Conservation (phyloP, 257 asterid species). For the Penstemon barbatus region DNA sequence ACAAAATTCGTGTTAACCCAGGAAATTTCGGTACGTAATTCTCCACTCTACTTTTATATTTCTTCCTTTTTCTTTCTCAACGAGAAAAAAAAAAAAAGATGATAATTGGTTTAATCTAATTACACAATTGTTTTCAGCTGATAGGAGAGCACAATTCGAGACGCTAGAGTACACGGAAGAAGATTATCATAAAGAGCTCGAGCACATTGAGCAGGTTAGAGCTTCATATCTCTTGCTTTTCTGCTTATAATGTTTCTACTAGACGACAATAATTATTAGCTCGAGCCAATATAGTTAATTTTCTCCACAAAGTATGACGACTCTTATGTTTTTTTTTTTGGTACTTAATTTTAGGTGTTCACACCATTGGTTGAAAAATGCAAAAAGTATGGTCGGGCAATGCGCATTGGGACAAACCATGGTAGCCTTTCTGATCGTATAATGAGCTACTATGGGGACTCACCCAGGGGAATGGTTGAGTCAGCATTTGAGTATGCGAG, state of each 20-base stretch:
- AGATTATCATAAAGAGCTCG: slow-evolving; percentile 94
- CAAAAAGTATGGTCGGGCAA: slow-evolving; percentile 88
- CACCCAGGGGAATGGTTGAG: slow-evolving; percentile 99
- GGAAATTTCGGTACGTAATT: slow-evolving; percentile 85
- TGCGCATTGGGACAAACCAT: slow-evolving; percentile 98
- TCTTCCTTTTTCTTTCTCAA: not conserved
- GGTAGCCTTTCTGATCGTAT: slow-evolving; percentile 99
- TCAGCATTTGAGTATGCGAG: slow-evolving; percentile 97
- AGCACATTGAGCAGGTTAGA: slow-evolving; percentile 91
- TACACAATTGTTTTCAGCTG: slow-evolving; percentile 66
- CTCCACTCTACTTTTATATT: slow-evolving; percentile 21
- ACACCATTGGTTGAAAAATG: slow-evolving; percentile 98
- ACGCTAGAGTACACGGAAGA: slow-evolving; percentile 90
- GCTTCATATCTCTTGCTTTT: slow-evolving; percentile 2
- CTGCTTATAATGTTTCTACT: slow-evolving; percentile 13
- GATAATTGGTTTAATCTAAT: slow-evolving; percentile 22
- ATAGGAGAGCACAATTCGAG: slow-evolving; percentile 98
- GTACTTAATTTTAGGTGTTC: slow-evolving; percentile 58
- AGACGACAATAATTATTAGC: not conserved
- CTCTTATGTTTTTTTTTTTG: slow-evolving; percentile 17
- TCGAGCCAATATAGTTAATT: not conserved
- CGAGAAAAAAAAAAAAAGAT: not conserved
- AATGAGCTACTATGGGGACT: slow-evolving; percentile 98
- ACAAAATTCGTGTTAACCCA: slow-evolving; percentile 96
- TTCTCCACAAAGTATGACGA: not conserved